These are phyloP conservation scores for Xylariaceae sp. DNA, from an alignment of 2,329 filamentous ascomycete genomes.

Conservation along the genomic window DNA sequence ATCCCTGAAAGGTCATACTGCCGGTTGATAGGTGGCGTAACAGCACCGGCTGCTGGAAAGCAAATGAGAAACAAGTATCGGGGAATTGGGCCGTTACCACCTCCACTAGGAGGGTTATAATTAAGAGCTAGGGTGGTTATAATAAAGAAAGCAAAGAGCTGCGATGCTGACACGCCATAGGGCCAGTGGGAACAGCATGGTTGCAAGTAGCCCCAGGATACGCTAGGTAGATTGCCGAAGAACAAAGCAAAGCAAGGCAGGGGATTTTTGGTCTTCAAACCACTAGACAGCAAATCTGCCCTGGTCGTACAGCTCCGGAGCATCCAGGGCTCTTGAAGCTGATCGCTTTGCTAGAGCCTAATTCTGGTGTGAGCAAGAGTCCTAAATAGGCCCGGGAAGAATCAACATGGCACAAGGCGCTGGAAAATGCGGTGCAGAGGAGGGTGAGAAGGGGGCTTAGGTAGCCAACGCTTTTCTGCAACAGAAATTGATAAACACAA, in stretches of 20 bases:
- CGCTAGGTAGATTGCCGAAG: conserved; percentile 43
- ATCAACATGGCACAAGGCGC: conserved; percentile 8
- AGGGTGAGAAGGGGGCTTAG: conserved; percentile 10
- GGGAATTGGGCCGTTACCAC: conserved; percentile 38
- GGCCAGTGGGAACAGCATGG: conserved; percentile 41
- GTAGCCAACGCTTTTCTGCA: conserved; percentile 18
- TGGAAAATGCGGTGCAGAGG: conserved; percentile 15
- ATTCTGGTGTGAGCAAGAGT: conserved; percentile 16
- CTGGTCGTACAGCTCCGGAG: conserved; percentile 23
- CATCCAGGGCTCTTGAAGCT: conserved; percentile 9
- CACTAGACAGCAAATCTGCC: conserved; percentile 31
- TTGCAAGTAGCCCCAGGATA: conserved; percentile 41
- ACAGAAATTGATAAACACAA: conserved; percentile 11
- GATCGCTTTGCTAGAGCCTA: conserved; percentile 17
- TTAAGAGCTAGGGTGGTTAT: conserved; percentile 43
- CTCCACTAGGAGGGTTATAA: conserved; percentile 45
- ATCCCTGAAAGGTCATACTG: conserved; percentile 37
- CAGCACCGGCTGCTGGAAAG: conserved; percentile 35
- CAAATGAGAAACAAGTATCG: conserved; percentile 37
- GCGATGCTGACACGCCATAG: conserved; percentile 44
- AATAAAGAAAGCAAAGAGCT: conserved; percentile 41
- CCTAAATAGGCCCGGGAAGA: conserved; percentile 8
- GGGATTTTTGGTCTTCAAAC: conserved; percentile 36
- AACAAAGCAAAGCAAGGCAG: conserved; percentile 30
- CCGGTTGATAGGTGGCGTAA: conserved; percentile 36